Evolutionary conservation across 345 rosid genomes (phyloP), one percentile per base, ranked within the genome.

Genomic region (Mallotus nudiflorus): DNA sequence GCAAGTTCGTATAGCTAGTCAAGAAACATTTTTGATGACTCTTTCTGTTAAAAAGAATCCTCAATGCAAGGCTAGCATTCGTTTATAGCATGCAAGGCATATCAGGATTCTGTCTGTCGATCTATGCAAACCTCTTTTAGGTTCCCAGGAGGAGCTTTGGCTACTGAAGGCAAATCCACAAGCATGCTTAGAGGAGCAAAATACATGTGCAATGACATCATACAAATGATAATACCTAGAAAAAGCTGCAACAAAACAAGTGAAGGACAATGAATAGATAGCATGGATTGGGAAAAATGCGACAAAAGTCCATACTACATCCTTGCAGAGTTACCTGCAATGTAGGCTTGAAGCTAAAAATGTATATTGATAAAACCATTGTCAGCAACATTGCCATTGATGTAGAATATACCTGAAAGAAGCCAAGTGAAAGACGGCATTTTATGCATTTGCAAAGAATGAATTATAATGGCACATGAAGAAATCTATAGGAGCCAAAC

Each of bases 121-220:
- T 89, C 95, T 24, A 80, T 69, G 39, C 83, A 53, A 70, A 88
- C 77, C 73, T 86, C 87, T 73, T 81, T 71, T n/a, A 90, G 85
- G 70, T 71, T 83, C 75, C 85, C 96, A 1, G 93, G 77, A 74
- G 75, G 75, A 1, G 83, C 58, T 82, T 85, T 88, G 9, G 59
- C 67, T 13, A 83, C 48, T 46, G 80, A 16, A 6, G 97, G 91
- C 74, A 83, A 71, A 73, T 87, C 96, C 50, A 92, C 69, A 27
- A 90, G 97, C 84, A 76, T 81, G 65, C 35, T 81, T 48, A 91
- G 87, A 55, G 96, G 91, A 22, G 97, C 91, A 78, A 95, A 92
- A 72, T 92, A 95, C 97, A 92, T 89, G 72, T 92, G 98, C 19
- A 92, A 83, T 0, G 94, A 95, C 99, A 95, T 95, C 85, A 92